Evolutionary conservation across 2,329 filamentous ascomycete genomes (phyloP), one percentile per base, ranked within the genome.

Genomic region (Diaporthe vexans): DNA sequence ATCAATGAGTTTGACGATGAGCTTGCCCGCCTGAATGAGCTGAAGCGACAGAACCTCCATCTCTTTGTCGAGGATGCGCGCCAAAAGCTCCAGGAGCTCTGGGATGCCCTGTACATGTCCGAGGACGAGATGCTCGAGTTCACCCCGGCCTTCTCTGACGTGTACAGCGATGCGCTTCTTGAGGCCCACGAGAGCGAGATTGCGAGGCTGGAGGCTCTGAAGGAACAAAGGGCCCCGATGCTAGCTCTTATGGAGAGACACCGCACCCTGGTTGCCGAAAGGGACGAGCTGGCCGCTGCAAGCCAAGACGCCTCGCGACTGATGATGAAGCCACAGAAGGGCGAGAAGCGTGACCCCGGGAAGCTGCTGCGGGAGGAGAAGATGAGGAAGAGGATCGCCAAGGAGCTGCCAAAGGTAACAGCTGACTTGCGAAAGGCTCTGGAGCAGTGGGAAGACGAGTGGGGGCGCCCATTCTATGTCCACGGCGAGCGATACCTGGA

Each of bases 51-150:
- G 82, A 98, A 99, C 80, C 88, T 99, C 76, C 95, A 98, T 81
- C 85, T 98, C 6, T 99, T 99, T 80, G 95, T 99, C 15, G 97
- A 98, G 82, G 97, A 99, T 85, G 93, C 96, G 26, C 91, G 97
- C 54, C 94, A 92, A 84, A 94, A 94, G 81, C 89, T 99, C 15
- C 96, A 98, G 83, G 95, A 97, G 80, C 90, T 99, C 0, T 99
- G 97, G 97, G 97, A 99, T 81, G 88, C 91, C 0, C 86, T 99
- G 1, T 98, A 97, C 86, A 95, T 97, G 81, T 98, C 94, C 0
- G 97, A 99, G 81, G 97, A 99, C 80, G 97, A 99, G 85, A 98
- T 98, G 95, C 91, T 98, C 73, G 95, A 98, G 78, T 99, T 99
- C 79, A 97, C 95, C 0, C 97, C 97, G 0, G 97, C 95, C 56